Evolutionary conservation across 495 filamentous ascomycete species (phyloP).

Genomic region (Penicillium dipodomyicola): DNA sequence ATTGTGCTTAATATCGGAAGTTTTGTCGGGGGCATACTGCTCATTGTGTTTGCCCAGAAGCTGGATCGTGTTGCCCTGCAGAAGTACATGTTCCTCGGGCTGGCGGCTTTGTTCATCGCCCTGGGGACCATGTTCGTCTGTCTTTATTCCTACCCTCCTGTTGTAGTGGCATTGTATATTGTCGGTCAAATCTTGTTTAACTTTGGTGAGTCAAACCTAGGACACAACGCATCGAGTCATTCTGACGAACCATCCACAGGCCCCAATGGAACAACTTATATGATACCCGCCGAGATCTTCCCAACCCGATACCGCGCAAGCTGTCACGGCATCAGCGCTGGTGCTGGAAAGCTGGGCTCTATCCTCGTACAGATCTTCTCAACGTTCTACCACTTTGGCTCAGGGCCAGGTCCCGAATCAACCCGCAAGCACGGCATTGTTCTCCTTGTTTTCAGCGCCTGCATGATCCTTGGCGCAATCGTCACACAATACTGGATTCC

Average conservation of each 20-base stretch:
- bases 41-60: conserved; percentile 44
- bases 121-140: conserved; percentile 49
- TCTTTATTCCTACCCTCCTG: conserved; percentile 38
- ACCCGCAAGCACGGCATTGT: conserved; percentile 44
- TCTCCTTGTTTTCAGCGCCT: conserved; percentile 45
- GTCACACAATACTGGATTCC: conserved; percentile 50
- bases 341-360: conserved; percentile 55
- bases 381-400: conserved; percentile 43
- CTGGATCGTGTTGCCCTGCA: conserved; percentile 50
- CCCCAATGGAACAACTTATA: conserved; percentile 61
- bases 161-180: conserved; percentile 55
- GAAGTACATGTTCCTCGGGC: conserved; percentile 47
- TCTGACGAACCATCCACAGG: conserved; percentile 29
- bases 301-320: conserved; percentile 59
- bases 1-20: conserved; percentile 47
- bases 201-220: conserved; percentile 39
- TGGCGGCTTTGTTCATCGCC: conserved; percentile 49
- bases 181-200: conserved; percentile 64
- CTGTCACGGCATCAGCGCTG: conserved; percentile 56
- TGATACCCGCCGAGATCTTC: conserved; percentile 60
- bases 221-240: background rate
- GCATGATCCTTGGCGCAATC: conserved; percentile 46
- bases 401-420: conserved; percentile 28
- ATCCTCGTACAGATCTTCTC: conserved; percentile 56
- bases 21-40: conserved; percentile 43